Evolutionary conservation across 148 eudicot genomes (phyloP).

Genomic region (Dysphania ambrosioides): DNA sequence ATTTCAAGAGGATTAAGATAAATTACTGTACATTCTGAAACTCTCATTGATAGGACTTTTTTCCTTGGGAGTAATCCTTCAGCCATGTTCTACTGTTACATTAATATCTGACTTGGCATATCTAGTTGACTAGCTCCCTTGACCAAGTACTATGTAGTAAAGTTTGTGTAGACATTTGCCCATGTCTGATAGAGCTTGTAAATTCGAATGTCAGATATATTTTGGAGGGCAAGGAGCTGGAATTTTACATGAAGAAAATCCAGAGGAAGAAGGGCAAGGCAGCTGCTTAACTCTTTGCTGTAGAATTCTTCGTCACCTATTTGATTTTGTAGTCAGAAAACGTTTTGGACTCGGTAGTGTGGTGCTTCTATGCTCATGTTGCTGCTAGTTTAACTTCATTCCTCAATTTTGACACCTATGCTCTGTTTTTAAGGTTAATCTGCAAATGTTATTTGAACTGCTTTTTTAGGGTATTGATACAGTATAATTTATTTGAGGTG

Average conservation of each 20-base stretch:
- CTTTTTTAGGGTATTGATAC: no score
- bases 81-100: no score
- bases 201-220: conserved; percentile 41
- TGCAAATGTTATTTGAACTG: not conserved
- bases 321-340: not conserved
- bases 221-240: conserved; percentile 70
- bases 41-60: no score
- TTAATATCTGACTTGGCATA: no score
- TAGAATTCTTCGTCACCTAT: conserved; percentile 1
- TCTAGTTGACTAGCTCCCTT: no score
- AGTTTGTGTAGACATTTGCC: no score
- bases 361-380: not conserved
- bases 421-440: not conserved
- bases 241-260: conserved; percentile 78
- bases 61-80: no score
- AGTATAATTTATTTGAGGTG: no score
- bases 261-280: conserved; percentile 76
- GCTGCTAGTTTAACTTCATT: not conserved
- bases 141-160: not conserved
- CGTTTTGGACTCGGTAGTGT: not conserved
- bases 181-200: no score
- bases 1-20: no score
- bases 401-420: not conserved
- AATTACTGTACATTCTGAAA: no score
- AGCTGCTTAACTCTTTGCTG: conserved; percentile 36